Base-by-base conservation (phyloP, 2,329 filamentous ascomycete species). In the Samsoniella hepiali region DNA sequence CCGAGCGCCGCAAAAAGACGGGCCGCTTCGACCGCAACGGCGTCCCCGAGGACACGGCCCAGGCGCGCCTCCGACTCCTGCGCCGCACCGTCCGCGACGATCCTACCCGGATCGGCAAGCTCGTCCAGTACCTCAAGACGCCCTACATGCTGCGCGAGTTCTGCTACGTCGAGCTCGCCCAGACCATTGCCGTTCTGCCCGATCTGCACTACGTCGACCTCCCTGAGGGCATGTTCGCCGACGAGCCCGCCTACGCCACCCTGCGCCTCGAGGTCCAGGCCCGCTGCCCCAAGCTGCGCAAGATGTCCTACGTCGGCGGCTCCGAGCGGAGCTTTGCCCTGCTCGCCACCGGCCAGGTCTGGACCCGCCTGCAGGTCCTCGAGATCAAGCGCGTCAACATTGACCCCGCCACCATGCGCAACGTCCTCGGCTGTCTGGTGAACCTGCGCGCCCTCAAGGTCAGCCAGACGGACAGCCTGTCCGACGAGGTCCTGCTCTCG, bases 81-180 rank as follows among this genome's bases (percentile, higher is more conserved):
- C 91, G 89, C 72, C 87, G 92, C 66, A 92, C 93, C 1, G 86
- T 97, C 57, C 87, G 93, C 66, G 90, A 94, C 57, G 89, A 93
- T 66, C 84, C 87, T 29, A 86, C 82, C 9, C 79, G 83, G 32
- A 78, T 96, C 53, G 92, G 89, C 40, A 80, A 84, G 62, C 80
- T 86, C 49, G 91, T 97, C 5, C 79, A 88, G 71, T 93, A 89
- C 69, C 81, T 98, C 71, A 96, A 97, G 79, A 88, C 92, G 64
- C 92, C 94, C 7, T 97, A 97, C 76, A 97, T 97, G 94, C 89
- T 94, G 61, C 88, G 94, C 64, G 92, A 97, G 78, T 91, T 91
- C 1, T 90, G 85, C 73, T 92, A 95, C 73, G 84, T 90, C 61
- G 91, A 94, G 67, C 84, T 97, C 56, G 93, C 94, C 10, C 87